Evolutionary conservation across 768 basidiomycete genomes (phyloP), one percentile per base, ranked within the genome.

Genomic region (Serpula lacrymans): DNA sequence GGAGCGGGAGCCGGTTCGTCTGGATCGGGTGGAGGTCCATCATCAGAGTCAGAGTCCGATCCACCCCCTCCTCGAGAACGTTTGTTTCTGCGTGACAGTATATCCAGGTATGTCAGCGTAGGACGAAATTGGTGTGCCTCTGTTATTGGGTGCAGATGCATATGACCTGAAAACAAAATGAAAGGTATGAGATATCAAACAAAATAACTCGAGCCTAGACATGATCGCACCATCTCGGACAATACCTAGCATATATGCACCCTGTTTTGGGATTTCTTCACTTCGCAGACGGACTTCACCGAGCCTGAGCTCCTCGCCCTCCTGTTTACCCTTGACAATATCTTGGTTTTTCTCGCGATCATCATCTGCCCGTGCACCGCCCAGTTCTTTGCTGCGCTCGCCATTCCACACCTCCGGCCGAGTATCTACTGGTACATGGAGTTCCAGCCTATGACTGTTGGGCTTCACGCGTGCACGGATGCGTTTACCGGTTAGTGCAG

Each of bases 81-180:
- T 50, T 70, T 77, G 45, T 60, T 68, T 65, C 83, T 88, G 26
- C 78, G 78, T 17, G 81, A 79, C 40, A 84, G 57, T 43, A 77
- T 62, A 56, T 92, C 90, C 46, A 92, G 70, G 63, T 92, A 88
- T 13, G 85, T 87, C 49, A 91, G 62, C 3, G 84, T 83, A 7
- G 89, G 89, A 32, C 88, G 80, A 49, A 92, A 72, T 58, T 92
- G 90, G 54, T 90, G 84, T 0, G 78, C 83, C 64, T 88, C 78
- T 46, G 65, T 74, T 54, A 92, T 76, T 27, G 88, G 86, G 55
- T 91, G 82, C 12, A 92, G 69, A 59, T 91, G 79, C 32, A 92
- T 66, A 45, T 74, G 75, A 25, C 83, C 88, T 87, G 43, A 13
- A 24, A 30, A 23, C 31, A 17, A 6, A 34, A 31, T 37, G 43